Base-by-base conservation (phyloP, 345 rosid genomes). In the Zanthoxylum bungeanum region DNA sequence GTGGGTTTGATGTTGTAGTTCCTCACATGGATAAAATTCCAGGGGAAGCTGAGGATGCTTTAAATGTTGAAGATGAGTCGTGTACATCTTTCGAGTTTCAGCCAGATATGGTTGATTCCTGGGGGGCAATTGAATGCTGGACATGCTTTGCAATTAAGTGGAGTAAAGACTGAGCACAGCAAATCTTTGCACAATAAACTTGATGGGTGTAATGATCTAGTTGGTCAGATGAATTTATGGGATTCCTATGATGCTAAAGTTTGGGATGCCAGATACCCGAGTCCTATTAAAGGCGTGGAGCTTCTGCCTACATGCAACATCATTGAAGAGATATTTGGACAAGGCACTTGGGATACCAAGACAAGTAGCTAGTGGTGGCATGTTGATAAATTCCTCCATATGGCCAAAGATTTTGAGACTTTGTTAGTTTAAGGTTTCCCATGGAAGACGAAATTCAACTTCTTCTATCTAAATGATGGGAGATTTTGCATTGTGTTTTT, bases 321-420 rank as follows among this genome's bases (percentile, higher is more conserved):
- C 46, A 84, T 88, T 58, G 89, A 89, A 55, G 97, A 84, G 81
- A 83, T 86, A 51, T 82, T 83, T 64, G 88, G 91, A 36, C 80
- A 78, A 61, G 82, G 77, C 57, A 59, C 85, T 44, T 76, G 77
- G 75, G 78, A 75, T 53, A 73, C 72, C 74, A 74, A 82, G 84
- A 64, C 73, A 56, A 71, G 73, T n/a, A n/a, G n/a, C n/a, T n/a
- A n/a, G n/a, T n/a, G n/a, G n/a, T n/a, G n/a, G n/a, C n/a, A n/a
- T n/a, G n/a, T n/a, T n/a, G n/a, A 6, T 12, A 22, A n/a, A n/a
- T 56, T n/a, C 64, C 65, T 46, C 56, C 0, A 27, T 31, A 31
- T n/a, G 66, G 64, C 53, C 53, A 10, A n/a, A n/a, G n/a, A n/a
- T n/a, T n/a, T n/a, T n/a, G n/a, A n/a, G n/a, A n/a, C n/a, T n/a